Percentiles rank a stretch among this genome's conserved stretches.
phyloP scores from a whole-genome alignment of 371 early-diverging fungal genomes.

The Syncephalastrum sp. region DNA sequence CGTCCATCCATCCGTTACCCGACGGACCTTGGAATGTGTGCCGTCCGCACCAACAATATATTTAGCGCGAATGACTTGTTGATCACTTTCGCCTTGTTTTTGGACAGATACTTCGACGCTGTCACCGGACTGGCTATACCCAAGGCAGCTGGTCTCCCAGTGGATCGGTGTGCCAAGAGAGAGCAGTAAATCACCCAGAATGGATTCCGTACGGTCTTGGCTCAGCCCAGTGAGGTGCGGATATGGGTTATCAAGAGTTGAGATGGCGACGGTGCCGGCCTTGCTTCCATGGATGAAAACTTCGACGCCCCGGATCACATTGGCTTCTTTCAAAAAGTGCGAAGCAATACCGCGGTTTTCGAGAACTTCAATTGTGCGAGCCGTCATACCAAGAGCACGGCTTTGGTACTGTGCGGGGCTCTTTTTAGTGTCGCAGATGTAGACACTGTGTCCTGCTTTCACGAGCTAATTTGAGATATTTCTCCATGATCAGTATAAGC shows the following conservation, averaged over 20 bases:
- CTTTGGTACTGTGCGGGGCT: slow-evolving; percentile 38
- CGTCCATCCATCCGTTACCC: slow-evolving; percentile 25
- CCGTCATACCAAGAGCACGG: slow-evolving; percentile 36
- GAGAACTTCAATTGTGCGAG: slow-evolving; percentile 39
- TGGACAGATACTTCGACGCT: slow-evolving; percentile 16
- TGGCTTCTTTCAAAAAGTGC: slow-evolving; percentile 24
- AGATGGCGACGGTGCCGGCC: slow-evolving; percentile 4
- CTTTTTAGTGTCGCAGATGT: slow-evolving; percentile 31
- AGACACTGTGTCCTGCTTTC: slow-evolving; percentile 35
- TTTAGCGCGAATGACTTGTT: slow-evolving; percentile 12
- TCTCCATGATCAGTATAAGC: too few relatives aligned
- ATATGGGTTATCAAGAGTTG: slow-evolving; percentile 20
- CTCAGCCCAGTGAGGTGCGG: slow-evolving; percentile 28
- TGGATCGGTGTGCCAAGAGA: slow-evolving; percentile 12
- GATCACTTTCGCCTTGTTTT: slow-evolving; percentile 1
- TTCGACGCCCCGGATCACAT: slow-evolving; percentile 19
- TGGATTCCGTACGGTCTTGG: slow-evolving; percentile 30
- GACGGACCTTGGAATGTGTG: slow-evolving; percentile 32
- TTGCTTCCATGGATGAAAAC: slow-evolving; percentile 18
- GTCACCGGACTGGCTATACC: slow-evolving; percentile 29
- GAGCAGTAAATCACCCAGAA: slow-evolving; percentile 8
- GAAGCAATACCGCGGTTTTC: slow-evolving; percentile 26
- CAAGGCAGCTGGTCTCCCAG: slow-evolving; percentile 29
- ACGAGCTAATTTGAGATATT: slow-evolving; percentile 13
- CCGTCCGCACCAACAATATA: slow-evolving; percentile 48